Base-by-base conservation (phyloP, 2,329 filamentous ascomycete species). In the Conoideocrella luteorostrata region DNA sequence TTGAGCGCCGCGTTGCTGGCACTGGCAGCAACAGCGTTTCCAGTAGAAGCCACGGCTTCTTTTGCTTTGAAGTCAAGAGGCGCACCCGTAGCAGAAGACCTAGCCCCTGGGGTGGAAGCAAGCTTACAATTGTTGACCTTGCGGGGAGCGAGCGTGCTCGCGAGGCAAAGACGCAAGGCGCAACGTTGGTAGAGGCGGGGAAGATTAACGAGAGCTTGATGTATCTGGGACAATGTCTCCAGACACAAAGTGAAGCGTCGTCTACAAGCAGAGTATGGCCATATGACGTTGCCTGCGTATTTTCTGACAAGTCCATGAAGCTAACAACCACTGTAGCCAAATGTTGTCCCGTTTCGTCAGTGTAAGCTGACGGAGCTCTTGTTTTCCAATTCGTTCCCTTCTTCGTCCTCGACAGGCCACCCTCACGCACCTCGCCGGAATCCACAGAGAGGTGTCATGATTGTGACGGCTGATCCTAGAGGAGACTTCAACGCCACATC, bases 131-230 rank as follows among this genome's bases (percentile, higher is more conserved):
- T 50, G 91, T 95, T 36, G 91, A 97, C 62, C 70, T 97, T 41
- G 91, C 91, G 15, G 91, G 90, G 12, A 97, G 93, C 48, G 93
- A 98, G 66, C 82, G 93, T 47, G 91, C 91, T 13, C 78, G 90
- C 47, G 89, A 93, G 50, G 90, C 93, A 21, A 96, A 96, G 72
- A 97, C 93, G 0, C 86, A 89, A 0, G 93, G 93, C 11, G 83
- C 88, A 4, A 96, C 91, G 0, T 76, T 98, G 12, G 91, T 86
- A 0, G 93, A 98, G 68, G 93, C 91, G 28, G 93, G 93, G 42
- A 97, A 97, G 68, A 98, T 98, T 62, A 98, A 98, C 58, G 90
- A 96, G 64, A 95, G 88, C 58, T 70, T 98, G 59, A 98, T 98
- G 93, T 97, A 96, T 61, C 76, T 98, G 2, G 93, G 93, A 0